Percentiles rank a stretch among this genome's conserved stretches.
Conservation (phyloP, 2,329 filamentous ascomycete genomes). For the Alternaria conjuncta region DNA sequence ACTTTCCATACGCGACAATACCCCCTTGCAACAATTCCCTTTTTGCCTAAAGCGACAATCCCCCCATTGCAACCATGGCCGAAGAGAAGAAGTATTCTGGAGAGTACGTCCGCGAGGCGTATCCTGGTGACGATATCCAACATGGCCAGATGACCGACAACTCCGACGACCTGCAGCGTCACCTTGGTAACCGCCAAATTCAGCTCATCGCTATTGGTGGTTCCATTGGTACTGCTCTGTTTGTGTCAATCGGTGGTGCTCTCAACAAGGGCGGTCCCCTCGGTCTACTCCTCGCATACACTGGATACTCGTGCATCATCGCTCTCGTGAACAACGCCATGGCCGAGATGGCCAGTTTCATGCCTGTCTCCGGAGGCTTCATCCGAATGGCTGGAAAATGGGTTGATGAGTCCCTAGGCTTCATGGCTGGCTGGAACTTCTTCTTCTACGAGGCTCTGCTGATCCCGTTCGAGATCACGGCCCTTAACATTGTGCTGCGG, state of each 20-base stretch:
- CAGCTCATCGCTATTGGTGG: constrained; percentile 52
- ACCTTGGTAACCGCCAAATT: constrained; percentile 50
- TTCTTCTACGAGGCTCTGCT: constrained; percentile 60
- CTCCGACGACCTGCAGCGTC: constrained; percentile 47
- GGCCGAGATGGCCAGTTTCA: constrained; percentile 69
- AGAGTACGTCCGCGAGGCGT: constrained; percentile 37
- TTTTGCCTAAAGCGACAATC: constrained; percentile 19
- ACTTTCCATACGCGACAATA: constrained; percentile 18
- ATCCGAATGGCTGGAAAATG: constrained; percentile 69
- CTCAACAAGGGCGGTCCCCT: constrained; percentile 58
- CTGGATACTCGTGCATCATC: constrained; percentile 62
- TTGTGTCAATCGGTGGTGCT: constrained; percentile 67
- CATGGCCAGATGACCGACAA: constrained; percentile 41
- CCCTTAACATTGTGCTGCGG: constrained; percentile 47
- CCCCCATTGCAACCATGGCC: constrained; percentile 36
- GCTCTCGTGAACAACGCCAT: constrained; percentile 69
- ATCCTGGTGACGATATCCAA: constrained; percentile 34
- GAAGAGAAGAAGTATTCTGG: constrained; percentile 41
- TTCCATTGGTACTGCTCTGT: constrained; percentile 57
- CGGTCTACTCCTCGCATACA: constrained; percentile 65
- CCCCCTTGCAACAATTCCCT: constrained; percentile 14
- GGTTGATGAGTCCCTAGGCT: constrained; percentile 70
- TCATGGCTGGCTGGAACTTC: constrained; percentile 62
- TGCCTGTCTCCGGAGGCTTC: constrained; percentile 69
- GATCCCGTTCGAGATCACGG: constrained; percentile 60